These are phyloP conservation scores for Xylariaceae sp. DNA, from an alignment of 2,329 filamentous ascomycete species.

Conservation along the genomic window DNA sequence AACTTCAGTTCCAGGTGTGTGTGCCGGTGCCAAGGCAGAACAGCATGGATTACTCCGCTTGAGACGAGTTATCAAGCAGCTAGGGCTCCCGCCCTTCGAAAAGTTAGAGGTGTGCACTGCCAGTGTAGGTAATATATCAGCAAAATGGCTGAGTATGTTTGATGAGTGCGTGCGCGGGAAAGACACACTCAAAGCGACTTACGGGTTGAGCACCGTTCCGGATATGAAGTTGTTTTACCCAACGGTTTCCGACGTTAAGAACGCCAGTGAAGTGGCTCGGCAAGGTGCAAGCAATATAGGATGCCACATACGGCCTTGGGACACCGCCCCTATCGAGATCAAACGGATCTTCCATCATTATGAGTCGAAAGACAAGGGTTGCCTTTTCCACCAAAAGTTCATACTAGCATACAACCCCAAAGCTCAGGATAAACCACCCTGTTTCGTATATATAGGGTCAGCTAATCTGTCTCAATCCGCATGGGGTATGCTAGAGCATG, in stretches of 20 bases:
- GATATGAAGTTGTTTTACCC: constrained; percentile 23
- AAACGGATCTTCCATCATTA: constrained; percentile 24
- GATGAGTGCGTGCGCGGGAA: constrained; percentile 20
- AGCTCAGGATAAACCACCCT: constrained; percentile 8
- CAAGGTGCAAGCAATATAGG: constrained; percentile 22
- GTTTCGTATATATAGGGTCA: constrained; percentile 26
- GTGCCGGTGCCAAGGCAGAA: constrained; percentile 18
- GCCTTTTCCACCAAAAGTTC: constrained; percentile 25
- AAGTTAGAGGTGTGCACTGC: constrained; percentile 23
- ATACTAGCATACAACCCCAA: constrained; percentile 20
- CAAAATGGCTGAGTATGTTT: constrained; percentile 23
- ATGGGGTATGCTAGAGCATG: constrained; percentile 21
- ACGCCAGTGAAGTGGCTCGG: constrained; percentile 13
- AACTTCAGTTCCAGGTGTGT: constrained; percentile 21
- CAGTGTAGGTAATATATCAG: constrained; percentile 20
- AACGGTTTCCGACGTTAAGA: constrained; percentile 18
- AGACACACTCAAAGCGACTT: constrained; percentile 7
- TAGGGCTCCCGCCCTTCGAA: constrained; percentile 9
- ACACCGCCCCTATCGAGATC: constrained; percentile 14
- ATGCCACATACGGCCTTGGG: constrained; percentile 23
- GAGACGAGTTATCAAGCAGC: constrained; percentile 11
- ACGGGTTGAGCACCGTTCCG: constrained; percentile 7
- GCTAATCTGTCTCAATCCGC: constrained; percentile 24
- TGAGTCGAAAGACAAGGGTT: constrained; percentile 22
- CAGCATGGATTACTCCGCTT: constrained; percentile 22